phyloP scores from a whole-genome alignment of 495 filamentous ascomycete species.

The Neurospora tetrasperma region DNA sequence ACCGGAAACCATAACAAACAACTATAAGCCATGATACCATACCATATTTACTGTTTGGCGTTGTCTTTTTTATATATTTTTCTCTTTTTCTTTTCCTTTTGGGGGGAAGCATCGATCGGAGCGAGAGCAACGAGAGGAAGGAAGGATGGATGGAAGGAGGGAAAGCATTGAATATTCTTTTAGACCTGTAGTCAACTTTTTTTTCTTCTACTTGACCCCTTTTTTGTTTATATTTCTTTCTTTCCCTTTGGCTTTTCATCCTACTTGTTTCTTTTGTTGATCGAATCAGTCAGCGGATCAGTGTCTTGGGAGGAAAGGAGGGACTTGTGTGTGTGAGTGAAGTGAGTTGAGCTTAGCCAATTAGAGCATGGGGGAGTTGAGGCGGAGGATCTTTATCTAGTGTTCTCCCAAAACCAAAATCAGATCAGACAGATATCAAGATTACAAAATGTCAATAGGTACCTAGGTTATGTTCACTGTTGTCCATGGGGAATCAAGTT shows the following conservation, averaged over 20 bases:
- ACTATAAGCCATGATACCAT: conserved; percentile 27
- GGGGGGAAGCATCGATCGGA: neutral
- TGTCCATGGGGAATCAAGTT: neutral
- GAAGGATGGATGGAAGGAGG: neutral
- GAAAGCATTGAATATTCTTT: conserved; percentile 1
- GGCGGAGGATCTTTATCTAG: neutral
- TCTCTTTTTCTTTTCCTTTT: neutral
- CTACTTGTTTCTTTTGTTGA: conserved; percentile 9
- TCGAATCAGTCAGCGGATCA: neutral
- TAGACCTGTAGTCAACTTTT: neutral
- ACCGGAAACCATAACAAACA: neutral
- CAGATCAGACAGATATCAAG: neutral
- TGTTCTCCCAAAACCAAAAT: neutral
- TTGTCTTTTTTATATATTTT: conserved; percentile 6
- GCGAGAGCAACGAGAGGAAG: neutral
- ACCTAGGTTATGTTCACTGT: neutral
- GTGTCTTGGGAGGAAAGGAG: conserved; percentile 1
- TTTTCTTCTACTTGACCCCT: neutral
- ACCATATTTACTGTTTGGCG: conserved; percentile 18
- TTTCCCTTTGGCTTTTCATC: conserved; percentile 12
- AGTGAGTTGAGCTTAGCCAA: conserved; percentile 1
- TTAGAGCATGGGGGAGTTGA: neutral
- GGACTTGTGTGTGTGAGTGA: neutral
- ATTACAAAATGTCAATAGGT: neutral
- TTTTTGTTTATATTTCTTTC: neutral